Percentiles rank a stretch among this genome's conserved stretches.
These are phyloP conservation scores for Colletotrichum sp. DNA, from an alignment of 2,329 filamentous ascomycete genomes.

Conservation along the genomic window DNA sequence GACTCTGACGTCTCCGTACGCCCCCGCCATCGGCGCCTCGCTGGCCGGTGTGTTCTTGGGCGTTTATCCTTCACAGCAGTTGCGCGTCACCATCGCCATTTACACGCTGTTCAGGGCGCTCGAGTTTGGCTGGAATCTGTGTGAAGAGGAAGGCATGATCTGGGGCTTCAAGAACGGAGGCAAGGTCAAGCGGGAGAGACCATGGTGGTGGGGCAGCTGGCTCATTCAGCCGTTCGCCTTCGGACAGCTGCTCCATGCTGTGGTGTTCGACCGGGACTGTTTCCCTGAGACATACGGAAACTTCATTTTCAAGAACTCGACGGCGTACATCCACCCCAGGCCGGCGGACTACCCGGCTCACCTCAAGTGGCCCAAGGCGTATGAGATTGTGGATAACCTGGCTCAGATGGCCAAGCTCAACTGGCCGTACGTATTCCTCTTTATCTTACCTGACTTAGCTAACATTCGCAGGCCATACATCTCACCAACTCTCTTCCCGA, in stretches of 20 bases:
- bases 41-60: constrained; percentile 84
- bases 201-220: constrained; percentile 88
- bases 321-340: constrained; percentile 77
- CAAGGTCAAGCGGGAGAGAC: constrained; percentile 65
- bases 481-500: constrained; percentile 86
- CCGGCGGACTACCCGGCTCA: constrained; percentile 71
- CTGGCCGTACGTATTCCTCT: constrained; percentile 73
- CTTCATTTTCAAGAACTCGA: constrained; percentile 72
- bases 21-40: constrained; percentile 89
- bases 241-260: constrained; percentile 78
- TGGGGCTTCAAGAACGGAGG: constrained; percentile 62
- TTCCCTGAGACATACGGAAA: constrained; percentile 60
- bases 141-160: constrained; percentile 75
- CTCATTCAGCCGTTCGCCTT: constrained; percentile 78
- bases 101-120: constrained; percentile 81
- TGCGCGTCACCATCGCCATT: constrained; percentile 82
- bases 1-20: constrained; percentile 80
- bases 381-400: constrained; percentile 81
- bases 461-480: constrained; percentile 66
- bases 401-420: constrained; percentile 80
- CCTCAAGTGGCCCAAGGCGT: constrained; percentile 75
- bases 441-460: background rate
- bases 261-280: constrained; percentile 78
- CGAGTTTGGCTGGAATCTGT: constrained; percentile 85
- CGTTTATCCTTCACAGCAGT: constrained; percentile 67